These are phyloP conservation scores for Colletotrichum sp. DNA, from an alignment of 2,329 filamentous ascomycete species.

Conservation along the genomic window DNA sequence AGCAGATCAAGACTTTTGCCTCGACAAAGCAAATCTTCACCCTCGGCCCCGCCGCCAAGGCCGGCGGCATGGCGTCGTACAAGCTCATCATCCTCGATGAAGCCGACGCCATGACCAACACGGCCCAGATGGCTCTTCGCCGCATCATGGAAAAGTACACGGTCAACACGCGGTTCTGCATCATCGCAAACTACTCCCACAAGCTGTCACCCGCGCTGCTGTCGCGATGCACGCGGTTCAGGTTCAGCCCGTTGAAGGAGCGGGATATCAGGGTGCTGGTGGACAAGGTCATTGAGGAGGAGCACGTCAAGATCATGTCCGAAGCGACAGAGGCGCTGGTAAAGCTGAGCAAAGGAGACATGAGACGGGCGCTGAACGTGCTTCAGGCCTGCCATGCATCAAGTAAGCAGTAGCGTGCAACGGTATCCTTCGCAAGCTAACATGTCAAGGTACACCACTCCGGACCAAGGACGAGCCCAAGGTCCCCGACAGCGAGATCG, in stretches of 20 bases:
- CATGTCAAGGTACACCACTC: conserved; percentile 67
- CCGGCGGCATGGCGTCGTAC: conserved; percentile 70
- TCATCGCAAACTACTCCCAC: conserved; percentile 99
- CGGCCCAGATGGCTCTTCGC: conserved; percentile 95
- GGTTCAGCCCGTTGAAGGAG: conserved; percentile 93
- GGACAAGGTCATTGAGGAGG: conserved; percentile 87
- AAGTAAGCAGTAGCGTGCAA: conserved; percentile 56
- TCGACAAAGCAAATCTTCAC: conserved; percentile 97
- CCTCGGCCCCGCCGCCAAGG: conserved; percentile 58
- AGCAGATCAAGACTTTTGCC: conserved; percentile 99
- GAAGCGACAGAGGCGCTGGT: conserved; percentile 87
- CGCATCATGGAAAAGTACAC: conserved; percentile 99
- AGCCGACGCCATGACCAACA: conserved; percentile 99
- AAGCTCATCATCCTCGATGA: conserved; percentile 98
- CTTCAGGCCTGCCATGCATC: conserved; percentile 96
- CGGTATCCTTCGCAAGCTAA: conserved; percentile 23
- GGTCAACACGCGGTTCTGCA: conserved; percentile 95
- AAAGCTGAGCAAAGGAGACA: conserved; percentile 89
- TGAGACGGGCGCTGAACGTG: conserved; percentile 93
- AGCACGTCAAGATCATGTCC: conserved; percentile 80
- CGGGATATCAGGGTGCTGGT: conserved; percentile 84
- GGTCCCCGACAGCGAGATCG: conserved; percentile 66
- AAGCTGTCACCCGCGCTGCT: conserved; percentile 93
- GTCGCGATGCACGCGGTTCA: conserved; percentile 91
- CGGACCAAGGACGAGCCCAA: conserved; percentile 65